Conservation (phyloP, 305 asterid species). For the Stenogyne calaminthoides region DNA sequence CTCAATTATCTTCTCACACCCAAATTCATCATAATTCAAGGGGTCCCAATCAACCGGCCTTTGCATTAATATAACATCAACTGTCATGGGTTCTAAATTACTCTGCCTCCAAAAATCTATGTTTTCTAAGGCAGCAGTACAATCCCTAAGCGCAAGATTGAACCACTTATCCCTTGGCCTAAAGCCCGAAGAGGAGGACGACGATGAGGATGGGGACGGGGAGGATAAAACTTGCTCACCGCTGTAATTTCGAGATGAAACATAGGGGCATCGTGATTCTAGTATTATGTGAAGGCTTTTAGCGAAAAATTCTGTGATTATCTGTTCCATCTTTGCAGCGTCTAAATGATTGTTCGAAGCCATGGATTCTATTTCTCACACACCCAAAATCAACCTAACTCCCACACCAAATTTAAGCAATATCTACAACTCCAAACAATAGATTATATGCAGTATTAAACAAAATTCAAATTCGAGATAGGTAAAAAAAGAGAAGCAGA, state of each 20-base stretch:
- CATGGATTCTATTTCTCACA: slow-evolving; percentile 48
- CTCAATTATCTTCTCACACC: slow-evolving; percentile 68
- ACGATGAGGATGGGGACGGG: slow-evolving; percentile 68
- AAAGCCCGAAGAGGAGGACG: slow-evolving; percentile 65
- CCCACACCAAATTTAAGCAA: slow-evolving; percentile 21
- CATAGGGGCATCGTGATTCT: slow-evolving; percentile 85
- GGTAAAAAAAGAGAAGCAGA: neutral
- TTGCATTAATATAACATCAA: slow-evolving; percentile 69
- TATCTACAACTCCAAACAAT: slow-evolving; percentile 26
- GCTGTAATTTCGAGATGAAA: slow-evolving; percentile 79
- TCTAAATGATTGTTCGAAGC: slow-evolving; percentile 67
- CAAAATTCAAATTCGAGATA: slow-evolving; percentile 15
- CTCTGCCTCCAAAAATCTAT: slow-evolving; percentile 88
- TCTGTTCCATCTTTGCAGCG: slow-evolving; percentile 84
- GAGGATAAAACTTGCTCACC: slow-evolving; percentile 75
- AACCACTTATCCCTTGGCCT: slow-evolving; percentile 90
- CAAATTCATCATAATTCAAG: slow-evolving; percentile 56
- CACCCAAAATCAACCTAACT: neutral
- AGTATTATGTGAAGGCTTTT: slow-evolving; percentile 89
- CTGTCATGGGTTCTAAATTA: slow-evolving; percentile 77
- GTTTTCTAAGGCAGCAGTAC: slow-evolving; percentile 86
- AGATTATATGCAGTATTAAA: neutral
- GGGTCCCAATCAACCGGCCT: slow-evolving; percentile 59
- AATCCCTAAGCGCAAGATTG: slow-evolving; percentile 77
- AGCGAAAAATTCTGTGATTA: slow-evolving; percentile 79